Evolutionary conservation across 306 rosid species (phyloP).

Genomic region (Casuarina equisetifolia): DNA sequence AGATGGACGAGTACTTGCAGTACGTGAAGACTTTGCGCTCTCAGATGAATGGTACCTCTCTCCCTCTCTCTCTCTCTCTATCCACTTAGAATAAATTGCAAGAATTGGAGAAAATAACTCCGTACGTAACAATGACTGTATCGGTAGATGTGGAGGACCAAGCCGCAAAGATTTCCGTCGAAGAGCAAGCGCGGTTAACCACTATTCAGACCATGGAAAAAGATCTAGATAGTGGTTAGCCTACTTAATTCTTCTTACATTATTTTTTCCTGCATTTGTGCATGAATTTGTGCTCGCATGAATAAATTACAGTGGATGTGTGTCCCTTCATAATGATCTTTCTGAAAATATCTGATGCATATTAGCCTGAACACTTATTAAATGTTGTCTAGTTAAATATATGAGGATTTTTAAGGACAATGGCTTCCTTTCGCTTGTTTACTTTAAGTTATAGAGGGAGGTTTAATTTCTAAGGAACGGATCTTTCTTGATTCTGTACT

Average conservation of each 20-base stretch:
- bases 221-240: constrained; percentile 62
- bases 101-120: neutral
- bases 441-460: neutral
- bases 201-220: constrained; percentile 58
- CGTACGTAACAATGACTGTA: neutral
- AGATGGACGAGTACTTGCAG: constrained; percentile 85
- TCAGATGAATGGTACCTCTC: constrained; percentile 73
- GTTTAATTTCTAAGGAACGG: neutral
- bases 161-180: constrained; percentile 73
- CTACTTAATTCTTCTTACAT: constrained; percentile 2
- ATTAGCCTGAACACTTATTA: neutral
- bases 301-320: neutral
- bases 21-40: constrained; percentile 78
- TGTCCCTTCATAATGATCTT: neutral
- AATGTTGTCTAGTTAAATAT: neutral
- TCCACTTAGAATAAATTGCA: neutral
- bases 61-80: constrained; percentile 8
- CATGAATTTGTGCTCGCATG: neutral
- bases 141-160: constrained; percentile 77
- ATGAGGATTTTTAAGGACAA: neutral
- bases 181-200: constrained; percentile 70
- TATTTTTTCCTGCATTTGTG: neutral
- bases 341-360: neutral
- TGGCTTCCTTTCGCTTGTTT: neutral
- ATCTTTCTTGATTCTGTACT: neutral